These are phyloP conservation scores for Psilocybe tampanensis DNA, from an alignment of 768 basidiomycete species.

Conservation along the genomic window DNA sequence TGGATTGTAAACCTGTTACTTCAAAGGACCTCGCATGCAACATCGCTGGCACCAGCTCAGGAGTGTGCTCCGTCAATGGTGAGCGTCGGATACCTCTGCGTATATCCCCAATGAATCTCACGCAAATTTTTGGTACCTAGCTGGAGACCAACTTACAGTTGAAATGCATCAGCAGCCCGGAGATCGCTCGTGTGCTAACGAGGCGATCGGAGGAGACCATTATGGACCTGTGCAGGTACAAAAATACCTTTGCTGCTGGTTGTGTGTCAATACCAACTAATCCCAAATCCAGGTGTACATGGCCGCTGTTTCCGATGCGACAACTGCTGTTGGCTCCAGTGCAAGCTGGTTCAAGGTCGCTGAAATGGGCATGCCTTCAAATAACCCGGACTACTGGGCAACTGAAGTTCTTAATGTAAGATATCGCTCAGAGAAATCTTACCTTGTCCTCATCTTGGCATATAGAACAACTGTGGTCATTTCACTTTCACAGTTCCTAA, in stretches of 20 bases:
- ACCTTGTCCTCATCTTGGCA: too few species aligned
- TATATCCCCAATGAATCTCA: neutral
- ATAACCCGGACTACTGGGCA: slow-evolving; percentile 49
- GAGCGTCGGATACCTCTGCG: slow-evolving; percentile 6
- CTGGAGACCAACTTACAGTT: slow-evolving; percentile 48
- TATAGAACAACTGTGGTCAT: slow-evolving; percentile 48
- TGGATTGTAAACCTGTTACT: neutral
- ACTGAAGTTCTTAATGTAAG: slow-evolving; percentile 35
- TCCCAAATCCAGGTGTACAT: slow-evolving; percentile 48
- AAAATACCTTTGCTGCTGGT: too few species aligned
- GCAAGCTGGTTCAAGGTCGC: slow-evolving; percentile 55
- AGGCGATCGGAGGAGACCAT: slow-evolving; percentile 55
- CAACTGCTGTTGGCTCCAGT: slow-evolving; percentile 41
- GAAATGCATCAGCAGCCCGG: slow-evolving; percentile 58
- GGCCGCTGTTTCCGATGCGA: slow-evolving; percentile 49
- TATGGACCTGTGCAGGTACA: slow-evolving; percentile 46
- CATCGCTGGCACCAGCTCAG: slow-evolving; percentile 32
- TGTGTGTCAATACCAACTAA: too few species aligned
- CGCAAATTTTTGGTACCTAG: slow-evolving; percentile 19
- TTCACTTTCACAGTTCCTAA: slow-evolving; percentile 54
- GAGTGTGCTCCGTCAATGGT: slow-evolving; percentile 46
- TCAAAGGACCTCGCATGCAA: slow-evolving; percentile 53
- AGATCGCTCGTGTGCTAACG: slow-evolving; percentile 44
- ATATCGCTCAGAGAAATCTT: neutral
- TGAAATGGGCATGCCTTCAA: slow-evolving; percentile 50